A percentile compares a stretch with the other conserved stretches of the same genome.
Evolutionary conservation across 805 yeast genomes (phyloP).

Genomic region (Candida berthetii): DNA sequence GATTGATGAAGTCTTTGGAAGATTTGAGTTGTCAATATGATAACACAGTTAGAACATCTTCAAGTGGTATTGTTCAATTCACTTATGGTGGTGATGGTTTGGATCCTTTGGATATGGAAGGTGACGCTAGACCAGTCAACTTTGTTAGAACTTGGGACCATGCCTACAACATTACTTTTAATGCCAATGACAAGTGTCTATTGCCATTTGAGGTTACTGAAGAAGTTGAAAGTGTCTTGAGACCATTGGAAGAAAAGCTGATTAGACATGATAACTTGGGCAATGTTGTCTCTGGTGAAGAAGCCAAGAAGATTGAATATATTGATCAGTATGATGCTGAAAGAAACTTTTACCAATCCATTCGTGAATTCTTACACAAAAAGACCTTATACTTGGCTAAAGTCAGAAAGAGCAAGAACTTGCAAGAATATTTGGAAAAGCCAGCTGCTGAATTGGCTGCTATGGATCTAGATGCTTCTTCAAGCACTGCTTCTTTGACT

Average conservation of each 20-base stretch:
- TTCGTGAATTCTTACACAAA: slow-evolving; percentile 52
- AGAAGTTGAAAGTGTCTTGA: slow-evolving; percentile 46
- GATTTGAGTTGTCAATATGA: slow-evolving; percentile 93
- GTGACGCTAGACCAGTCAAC: slow-evolving; percentile 95
- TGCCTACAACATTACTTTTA: slow-evolving; percentile 66
- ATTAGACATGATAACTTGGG: slow-evolving; percentile 74
- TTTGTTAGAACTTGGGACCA: slow-evolving; percentile 94
- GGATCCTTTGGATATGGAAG: slow-evolving; percentile 99
- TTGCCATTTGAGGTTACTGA: slow-evolving; percentile 65
- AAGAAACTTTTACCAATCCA: slow-evolving; percentile 73
- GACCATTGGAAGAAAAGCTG: slow-evolving; percentile 54
- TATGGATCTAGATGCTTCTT: slow-evolving; percentile 30
- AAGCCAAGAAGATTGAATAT: slow-evolving; percentile 45
- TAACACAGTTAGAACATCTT: slow-evolving; percentile 88
- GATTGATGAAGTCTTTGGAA: slow-evolving; percentile 95
- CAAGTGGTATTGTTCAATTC: slow-evolving; percentile 95
- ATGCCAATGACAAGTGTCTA: slow-evolving; percentile 45
- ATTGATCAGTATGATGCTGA: slow-evolving; percentile 88
- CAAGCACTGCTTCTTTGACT: slow-evolving; percentile 28
- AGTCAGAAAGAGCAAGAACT: slow-evolving; percentile 47
- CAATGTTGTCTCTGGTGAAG: slow-evolving; percentile 34
- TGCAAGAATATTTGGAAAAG: slow-evolving; percentile 36
- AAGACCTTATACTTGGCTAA: slow-evolving; percentile 54
- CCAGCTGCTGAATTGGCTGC: slow-evolving; percentile 39
- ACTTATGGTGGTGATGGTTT: slow-evolving; percentile 98